These are phyloP conservation scores for Mortierella hygrophila DNA, from an alignment of 192 early-diverging fungal genomes.

Conservation along the genomic window DNA sequence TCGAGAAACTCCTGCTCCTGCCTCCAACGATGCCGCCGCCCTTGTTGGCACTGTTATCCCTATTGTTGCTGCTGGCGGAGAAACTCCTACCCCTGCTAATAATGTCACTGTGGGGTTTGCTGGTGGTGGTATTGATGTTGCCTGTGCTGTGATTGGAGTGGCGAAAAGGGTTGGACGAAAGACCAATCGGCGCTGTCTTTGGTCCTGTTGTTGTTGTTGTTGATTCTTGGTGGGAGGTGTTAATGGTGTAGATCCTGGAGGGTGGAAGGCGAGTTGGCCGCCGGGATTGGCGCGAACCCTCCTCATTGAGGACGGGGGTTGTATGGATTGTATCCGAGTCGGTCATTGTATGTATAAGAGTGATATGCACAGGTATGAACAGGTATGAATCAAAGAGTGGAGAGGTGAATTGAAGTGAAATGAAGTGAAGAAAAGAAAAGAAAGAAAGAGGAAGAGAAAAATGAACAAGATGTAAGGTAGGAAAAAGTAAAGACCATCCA, in stretches of 20 bases:
- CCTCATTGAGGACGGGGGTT: background rate
- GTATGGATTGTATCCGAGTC: background rate
- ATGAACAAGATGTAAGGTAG: background rate
- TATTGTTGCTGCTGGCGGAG: background rate
- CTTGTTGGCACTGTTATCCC: background rate
- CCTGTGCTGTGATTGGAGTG: slow-evolving; percentile 21
- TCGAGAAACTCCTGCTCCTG: slow-evolving; percentile 22
- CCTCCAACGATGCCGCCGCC: background rate
- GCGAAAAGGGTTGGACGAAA: background rate
- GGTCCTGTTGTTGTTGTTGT: background rate
- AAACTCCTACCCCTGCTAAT: slow-evolving; percentile 22
- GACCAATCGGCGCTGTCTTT: slow-evolving; percentile 1
- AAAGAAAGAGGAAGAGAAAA: background rate
- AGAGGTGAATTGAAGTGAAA: background rate
- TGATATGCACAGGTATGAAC: background rate
- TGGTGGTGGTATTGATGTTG: background rate
- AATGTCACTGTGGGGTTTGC: background rate
- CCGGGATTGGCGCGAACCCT: background rate
- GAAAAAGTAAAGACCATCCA: background rate
- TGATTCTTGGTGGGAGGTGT: slow-evolving; percentile 10
- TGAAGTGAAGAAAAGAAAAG: background rate
- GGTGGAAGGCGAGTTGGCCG: background rate
- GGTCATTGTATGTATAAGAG: background rate
- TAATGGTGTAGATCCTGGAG: slow-evolving; percentile 33
- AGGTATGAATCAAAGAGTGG: background rate